A percentile compares a stretch with the other conserved stretches of the same genome.
Evolutionary conservation across 1,284 basidiomycete species (phyloP).

Genomic region (Ceratobasidium sp.): DNA sequence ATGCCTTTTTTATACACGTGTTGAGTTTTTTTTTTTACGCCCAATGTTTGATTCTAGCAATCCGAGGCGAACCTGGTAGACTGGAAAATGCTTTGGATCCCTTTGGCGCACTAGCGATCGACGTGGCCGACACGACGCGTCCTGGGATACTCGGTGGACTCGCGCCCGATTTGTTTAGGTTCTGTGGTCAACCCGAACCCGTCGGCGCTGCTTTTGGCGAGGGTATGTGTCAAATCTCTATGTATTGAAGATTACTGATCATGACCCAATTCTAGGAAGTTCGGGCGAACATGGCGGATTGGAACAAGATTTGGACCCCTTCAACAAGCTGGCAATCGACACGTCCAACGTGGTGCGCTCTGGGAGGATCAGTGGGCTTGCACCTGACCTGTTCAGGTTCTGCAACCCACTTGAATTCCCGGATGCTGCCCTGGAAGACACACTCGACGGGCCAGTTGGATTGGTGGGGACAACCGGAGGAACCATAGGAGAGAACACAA

Average conservation of each 20-base stretch:
- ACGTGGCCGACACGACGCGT: background rate
- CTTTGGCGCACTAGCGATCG: background rate
- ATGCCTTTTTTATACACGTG: too few relatives aligned
- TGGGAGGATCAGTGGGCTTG: background rate
- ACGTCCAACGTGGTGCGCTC: background rate
- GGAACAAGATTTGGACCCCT: background rate
- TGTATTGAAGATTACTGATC: too few relatives aligned
- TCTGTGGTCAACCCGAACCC: background rate
- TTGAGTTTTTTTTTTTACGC: too few relatives aligned
- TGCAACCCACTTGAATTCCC: background rate
- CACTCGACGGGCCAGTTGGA: too few relatives aligned
- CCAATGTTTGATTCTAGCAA: too few relatives aligned
- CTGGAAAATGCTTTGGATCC: background rate
- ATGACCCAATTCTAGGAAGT: too few relatives aligned
- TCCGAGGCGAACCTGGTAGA: too few relatives aligned
- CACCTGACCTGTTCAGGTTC: background rate
- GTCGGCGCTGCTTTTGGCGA: background rate
- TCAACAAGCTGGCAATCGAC: background rate
- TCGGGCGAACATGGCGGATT: too few relatives aligned
- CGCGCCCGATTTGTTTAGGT: background rate
- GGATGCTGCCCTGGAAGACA: too few relatives aligned
- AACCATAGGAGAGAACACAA: too few relatives aligned
- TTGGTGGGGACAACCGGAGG: too few relatives aligned
- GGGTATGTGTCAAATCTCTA: too few relatives aligned
- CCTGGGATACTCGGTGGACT: background rate